Conservation (phyloP, 805 yeast species). For the Metschnikowia henanensis region DNA sequence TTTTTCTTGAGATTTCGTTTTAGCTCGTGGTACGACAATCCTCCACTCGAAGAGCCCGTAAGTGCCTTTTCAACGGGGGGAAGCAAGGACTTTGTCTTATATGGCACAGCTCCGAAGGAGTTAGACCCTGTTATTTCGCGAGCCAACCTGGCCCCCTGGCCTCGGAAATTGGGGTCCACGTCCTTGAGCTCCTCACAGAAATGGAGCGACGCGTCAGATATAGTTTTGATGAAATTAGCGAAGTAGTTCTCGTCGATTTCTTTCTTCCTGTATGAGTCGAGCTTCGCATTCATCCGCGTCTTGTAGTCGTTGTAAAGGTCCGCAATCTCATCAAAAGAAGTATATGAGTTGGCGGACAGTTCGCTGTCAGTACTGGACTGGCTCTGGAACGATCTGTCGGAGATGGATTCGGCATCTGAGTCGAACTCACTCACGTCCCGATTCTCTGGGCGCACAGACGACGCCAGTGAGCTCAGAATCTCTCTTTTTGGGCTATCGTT, state of each 20-base stretch:
- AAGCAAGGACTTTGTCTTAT: conserved; percentile 42
- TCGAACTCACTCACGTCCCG: conserved; percentile 3
- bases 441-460: neutral
- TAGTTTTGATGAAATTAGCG: conserved; percentile 24
- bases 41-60: conserved; percentile 14
- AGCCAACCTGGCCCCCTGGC: conserved; percentile 43
- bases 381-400: conserved; percentile 17
- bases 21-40: conserved; percentile 34
- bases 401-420: conserved; percentile 14
- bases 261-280: conserved; percentile 15
- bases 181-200: conserved; percentile 37
- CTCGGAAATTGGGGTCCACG: conserved; percentile 40
- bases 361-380: conserved; percentile 24
- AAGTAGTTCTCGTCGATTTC: conserved; percentile 30
- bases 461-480: conserved; percentile 1
- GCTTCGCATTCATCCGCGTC: conserved; percentile 18
- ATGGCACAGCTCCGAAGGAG: conserved; percentile 38
- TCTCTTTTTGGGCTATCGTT: neutral
- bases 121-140: conserved; percentile 43
- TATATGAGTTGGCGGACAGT: conserved; percentile 31
- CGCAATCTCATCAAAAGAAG: conserved; percentile 41
- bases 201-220: conserved; percentile 35
- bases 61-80: conserved; percentile 27
- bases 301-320: conserved; percentile 32
- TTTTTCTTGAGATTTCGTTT: conserved; percentile 28